A percentile compares a stretch with the other conserved stretches of the same genome.
These are phyloP conservation scores for Suillus cothurnatus DNA, from an alignment of 768 basidiomycete species.

Conservation along the genomic window DNA sequence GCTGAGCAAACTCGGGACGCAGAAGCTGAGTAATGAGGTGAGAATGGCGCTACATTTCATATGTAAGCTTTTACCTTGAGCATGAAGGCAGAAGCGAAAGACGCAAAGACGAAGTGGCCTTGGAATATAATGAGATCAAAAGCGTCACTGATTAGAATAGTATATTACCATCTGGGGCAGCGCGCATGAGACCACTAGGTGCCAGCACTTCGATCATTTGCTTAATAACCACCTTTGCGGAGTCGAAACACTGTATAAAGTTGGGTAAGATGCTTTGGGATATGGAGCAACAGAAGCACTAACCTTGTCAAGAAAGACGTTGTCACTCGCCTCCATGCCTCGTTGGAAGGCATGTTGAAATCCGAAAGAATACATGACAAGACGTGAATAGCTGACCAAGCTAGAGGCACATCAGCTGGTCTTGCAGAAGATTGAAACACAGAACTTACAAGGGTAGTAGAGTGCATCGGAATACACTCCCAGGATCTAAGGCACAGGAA, in stretches of 20 bases:
- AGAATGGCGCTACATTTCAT: not conserved
- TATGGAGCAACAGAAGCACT: slow-evolving; percentile 14
- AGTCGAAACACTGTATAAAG: slow-evolving; percentile 58
- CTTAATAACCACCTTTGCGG: slow-evolving; percentile 67
- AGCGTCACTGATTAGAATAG: not conserved
- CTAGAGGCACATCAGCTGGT: slow-evolving; percentile 38
- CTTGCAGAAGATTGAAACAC: not conserved
- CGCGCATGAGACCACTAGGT: slow-evolving; percentile 76
- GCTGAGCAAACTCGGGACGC: slow-evolving; percentile 69
- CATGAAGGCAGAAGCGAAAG: slow-evolving; percentile 82
- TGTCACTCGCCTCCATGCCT: slow-evolving; percentile 62
- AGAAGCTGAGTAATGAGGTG: slow-evolving; percentile 49
- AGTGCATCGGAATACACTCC: slow-evolving; percentile 60
- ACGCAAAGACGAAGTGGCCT: slow-evolving; percentile 79
- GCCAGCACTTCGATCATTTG: slow-evolving; percentile 66
- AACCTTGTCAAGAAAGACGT: slow-evolving; percentile 71
- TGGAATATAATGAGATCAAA: not conserved
- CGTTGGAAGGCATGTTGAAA: slow-evolving; percentile 82
- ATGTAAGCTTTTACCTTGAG: slow-evolving; percentile 56
- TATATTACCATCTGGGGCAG: slow-evolving; percentile 69
- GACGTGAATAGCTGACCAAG: slow-evolving; percentile 73
- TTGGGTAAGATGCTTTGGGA: not conserved
- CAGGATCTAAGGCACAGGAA: slow-evolving; percentile 45
- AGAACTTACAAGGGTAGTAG: slow-evolving; percentile 73
- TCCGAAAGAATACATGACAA: slow-evolving; percentile 87